Base-by-base conservation (phyloP, 768 basidiomycete genomes). In the Suillus ampliporus region DNA sequence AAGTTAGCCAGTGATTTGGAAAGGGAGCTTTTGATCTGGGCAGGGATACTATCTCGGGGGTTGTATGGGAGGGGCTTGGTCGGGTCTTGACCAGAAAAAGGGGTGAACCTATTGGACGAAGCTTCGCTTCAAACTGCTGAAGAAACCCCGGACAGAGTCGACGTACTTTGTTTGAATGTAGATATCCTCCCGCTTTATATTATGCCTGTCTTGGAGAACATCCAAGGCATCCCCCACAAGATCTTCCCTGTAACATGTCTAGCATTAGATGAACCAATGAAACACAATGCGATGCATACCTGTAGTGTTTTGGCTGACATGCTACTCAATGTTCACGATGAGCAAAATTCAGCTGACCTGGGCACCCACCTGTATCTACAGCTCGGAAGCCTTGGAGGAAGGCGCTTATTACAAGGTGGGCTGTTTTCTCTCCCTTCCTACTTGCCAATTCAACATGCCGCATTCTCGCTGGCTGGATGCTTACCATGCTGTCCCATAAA, bases 111-210 rank as follows among this genome's bases (percentile, higher is more conserved):
- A 28, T 31, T n/a, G n/a, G 38, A 31, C 57, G 21, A 60, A 17
- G 56, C 66, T 15, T 35, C 44, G 53, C 31, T 38, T 56, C 46
- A 38, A 13, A 17, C 38, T 26, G 17, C 11, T 56, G 38, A 41
- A 28, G 10, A 11, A 35, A 53, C 7, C 31, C 2, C 41, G 31
- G 35, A 56, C 47, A 47, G 46, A 63, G 65, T 59, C 5, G 35
- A 26, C 70, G 54, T 68, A 92, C 89, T 95, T 94, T 37, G 93
- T 92, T 74, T 95, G 92, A 34, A 95, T 73, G 72, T 86, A 92
- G 4, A 95, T 66, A 57, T 90, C 86, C 69, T 91, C 83, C 6
- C 94, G 85, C 60, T 83, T 84, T 60, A 91, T 81, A 5, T 80
- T 82, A 64, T 91, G 85, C 46, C 85, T 79, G 9, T 78, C 81